These are phyloP conservation scores for Suhomyces canberraensis DNA, from an alignment of 805 yeast species.

Conservation along the genomic window DNA sequence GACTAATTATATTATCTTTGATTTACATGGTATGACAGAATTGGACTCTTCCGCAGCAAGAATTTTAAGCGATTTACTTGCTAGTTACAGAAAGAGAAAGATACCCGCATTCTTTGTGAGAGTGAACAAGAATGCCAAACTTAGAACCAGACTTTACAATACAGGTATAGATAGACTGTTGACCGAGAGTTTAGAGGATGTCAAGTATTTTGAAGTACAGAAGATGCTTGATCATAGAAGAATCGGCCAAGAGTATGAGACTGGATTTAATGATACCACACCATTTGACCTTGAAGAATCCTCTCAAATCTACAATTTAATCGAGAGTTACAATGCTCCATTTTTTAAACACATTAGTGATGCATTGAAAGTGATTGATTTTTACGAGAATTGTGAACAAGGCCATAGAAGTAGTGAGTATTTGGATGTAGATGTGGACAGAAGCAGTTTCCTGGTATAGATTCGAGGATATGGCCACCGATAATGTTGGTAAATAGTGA, in stretches of 20 bases:
- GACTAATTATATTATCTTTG: conserved; percentile 42
- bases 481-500: no score
- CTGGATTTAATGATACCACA: conserved; percentile 2
- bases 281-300: conserved; percentile 14
- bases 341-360: conserved; percentile 37
- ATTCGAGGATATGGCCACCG: no score
- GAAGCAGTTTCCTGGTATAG: neutral
- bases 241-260: conserved; percentile 1
- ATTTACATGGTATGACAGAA: conserved; percentile 40
- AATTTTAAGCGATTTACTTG: conserved; percentile 28
- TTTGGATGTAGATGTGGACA: neutral
- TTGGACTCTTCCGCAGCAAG: conserved; percentile 43
- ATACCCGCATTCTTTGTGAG: conserved; percentile 36
- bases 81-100: conserved; percentile 26
- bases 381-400: conserved; percentile 20
- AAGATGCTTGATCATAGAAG: conserved; percentile 1
- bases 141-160: conserved; percentile 26
- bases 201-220: conserved; percentile 23
- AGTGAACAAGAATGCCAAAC: conserved; percentile 22
- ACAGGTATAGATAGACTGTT: conserved; percentile 31
- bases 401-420: neutral
- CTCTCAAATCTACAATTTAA: conserved; percentile 18
- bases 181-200: conserved; percentile 20
- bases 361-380: conserved; percentile 38
- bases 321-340: conserved; percentile 26